phyloP scores from a whole-genome alignment of 78 protist species.

The Dictyostelium discoideum region DNA sequence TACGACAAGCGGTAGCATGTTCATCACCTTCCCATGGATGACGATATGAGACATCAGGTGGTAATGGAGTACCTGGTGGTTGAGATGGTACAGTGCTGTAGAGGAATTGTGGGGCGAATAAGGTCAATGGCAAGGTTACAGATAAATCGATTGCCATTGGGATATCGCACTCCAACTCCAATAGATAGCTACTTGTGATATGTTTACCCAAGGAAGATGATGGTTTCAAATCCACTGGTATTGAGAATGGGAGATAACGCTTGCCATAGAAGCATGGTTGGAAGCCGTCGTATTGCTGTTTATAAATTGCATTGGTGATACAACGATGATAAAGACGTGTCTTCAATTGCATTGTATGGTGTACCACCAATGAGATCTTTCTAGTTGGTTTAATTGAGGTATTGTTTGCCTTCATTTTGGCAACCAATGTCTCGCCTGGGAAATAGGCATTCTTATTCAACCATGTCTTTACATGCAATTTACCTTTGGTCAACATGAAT shows the following conservation, averaged over 20 bases:
- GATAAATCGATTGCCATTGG: constrained; percentile 68
- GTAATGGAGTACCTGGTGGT: constrained; percentile 72
- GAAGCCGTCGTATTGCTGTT: constrained; percentile 59
- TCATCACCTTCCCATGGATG: constrained; percentile 78
- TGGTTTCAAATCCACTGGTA: constrained; percentile 66
- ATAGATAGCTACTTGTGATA: constrained; percentile 1
- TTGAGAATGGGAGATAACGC: constrained; percentile 63
- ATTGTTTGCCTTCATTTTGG: constrained; percentile 51
- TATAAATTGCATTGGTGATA: constrained; percentile 21
- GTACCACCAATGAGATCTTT: constrained; percentile 47
- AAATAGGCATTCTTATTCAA: constrained; percentile 72
- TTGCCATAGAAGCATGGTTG: constrained; percentile 79
- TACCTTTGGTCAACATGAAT: constrained; percentile 65
- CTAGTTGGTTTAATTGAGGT: constrained; percentile 47
- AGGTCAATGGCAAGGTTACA: constrained; percentile 40
- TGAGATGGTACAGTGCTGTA: constrained; percentile 46
- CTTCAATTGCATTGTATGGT: constrained; percentile 27
- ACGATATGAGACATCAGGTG: constrained; percentile 74
- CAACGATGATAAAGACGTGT: constrained; percentile 58
- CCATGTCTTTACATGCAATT: constrained; percentile 53
- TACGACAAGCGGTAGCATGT: background rate
- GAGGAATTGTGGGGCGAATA: constrained; percentile 78
- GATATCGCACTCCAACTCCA: constrained; percentile 53
- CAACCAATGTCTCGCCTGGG: constrained; percentile 69
- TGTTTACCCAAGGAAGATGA: constrained; percentile 54